Conservation (phyloP, 2,329 filamentous ascomycete species). For the Capronia epimyces region DNA sequence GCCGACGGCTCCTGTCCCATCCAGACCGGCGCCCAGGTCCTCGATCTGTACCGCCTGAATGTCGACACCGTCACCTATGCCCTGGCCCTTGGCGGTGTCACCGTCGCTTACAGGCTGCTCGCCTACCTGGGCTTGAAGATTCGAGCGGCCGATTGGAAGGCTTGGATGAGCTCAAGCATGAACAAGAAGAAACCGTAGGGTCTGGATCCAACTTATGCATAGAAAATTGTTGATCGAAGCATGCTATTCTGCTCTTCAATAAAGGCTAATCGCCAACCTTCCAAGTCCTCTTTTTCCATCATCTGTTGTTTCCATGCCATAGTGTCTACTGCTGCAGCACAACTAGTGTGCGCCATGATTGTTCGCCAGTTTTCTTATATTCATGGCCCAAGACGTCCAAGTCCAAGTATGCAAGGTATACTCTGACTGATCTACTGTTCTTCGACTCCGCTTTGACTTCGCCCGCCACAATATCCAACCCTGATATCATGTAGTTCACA, state of each 20-base stretch:
- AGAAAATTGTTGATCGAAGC: too few species aligned
- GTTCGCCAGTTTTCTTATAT: too few species aligned
- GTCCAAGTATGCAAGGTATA: neutral
- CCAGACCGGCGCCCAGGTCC: constrained; percentile 59
- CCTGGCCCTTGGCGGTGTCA: constrained; percentile 57
- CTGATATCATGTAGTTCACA: too few species aligned
- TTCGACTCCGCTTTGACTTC: neutral
- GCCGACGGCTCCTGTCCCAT: constrained; percentile 60
- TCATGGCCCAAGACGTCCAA: too few species aligned
- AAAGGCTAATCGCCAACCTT: too few species aligned
- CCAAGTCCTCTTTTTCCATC: too few species aligned
- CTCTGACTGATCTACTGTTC: neutral
- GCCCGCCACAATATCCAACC: constrained; percentile 7
- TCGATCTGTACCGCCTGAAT: constrained; percentile 62
- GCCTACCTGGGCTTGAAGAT: constrained; percentile 36
- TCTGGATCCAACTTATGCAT: too few species aligned
- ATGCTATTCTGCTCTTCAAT: too few species aligned
- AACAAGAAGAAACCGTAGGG: neutral
- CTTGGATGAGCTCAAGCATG: neutral
- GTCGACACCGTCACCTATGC: constrained; percentile 58
- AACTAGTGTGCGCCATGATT: too few species aligned
- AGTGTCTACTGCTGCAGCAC: too few species aligned
- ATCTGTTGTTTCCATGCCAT: too few species aligned
- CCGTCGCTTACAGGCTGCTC: constrained; percentile 60
- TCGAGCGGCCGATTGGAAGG: constrained; percentile 27